Conservation (phyloP, 106 monocot genomes). For the Platanthera guangdongensis region DNA sequence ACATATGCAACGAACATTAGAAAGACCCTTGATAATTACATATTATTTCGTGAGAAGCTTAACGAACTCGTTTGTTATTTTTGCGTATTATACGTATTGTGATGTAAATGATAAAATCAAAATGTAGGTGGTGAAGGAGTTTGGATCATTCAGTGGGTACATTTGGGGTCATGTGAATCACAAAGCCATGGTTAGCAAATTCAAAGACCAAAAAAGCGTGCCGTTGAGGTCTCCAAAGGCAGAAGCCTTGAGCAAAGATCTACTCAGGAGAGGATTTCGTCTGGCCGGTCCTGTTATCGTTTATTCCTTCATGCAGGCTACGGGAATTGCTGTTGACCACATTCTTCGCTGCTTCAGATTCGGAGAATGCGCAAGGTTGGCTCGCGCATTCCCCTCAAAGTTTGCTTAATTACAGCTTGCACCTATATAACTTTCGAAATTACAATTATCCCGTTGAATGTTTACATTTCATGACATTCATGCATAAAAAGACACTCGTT, state of each 20-base stretch:
- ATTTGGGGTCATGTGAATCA: slow-evolving; percentile 83
- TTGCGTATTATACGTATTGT: too few relatives aligned
- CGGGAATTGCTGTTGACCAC: slow-evolving; percentile 79
- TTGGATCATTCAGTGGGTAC: slow-evolving; percentile 82
- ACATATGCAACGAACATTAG: too few relatives aligned
- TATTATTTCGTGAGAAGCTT: too few relatives aligned
- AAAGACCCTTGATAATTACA: too few relatives aligned
- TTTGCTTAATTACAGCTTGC: too few relatives aligned
- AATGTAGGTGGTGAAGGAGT: slow-evolving; percentile 58
- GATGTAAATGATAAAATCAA: not conserved
- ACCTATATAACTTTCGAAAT: too few relatives aligned
- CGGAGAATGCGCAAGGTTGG: slow-evolving; percentile 42
- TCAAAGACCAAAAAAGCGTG: slow-evolving; percentile 40
- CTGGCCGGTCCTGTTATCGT: slow-evolving; percentile 72
- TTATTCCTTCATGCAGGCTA: slow-evolving; percentile 89
- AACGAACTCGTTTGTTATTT: too few relatives aligned
- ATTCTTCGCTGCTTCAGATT: slow-evolving; percentile 63
- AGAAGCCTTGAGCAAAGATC: slow-evolving; percentile 79
- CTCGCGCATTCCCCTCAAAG: slow-evolving; percentile 9
- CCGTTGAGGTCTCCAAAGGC: slow-evolving; percentile 70
- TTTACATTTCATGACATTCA: too few relatives aligned
- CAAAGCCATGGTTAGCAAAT: slow-evolving; percentile 43
- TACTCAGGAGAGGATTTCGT: slow-evolving; percentile 70
- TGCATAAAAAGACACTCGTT: too few relatives aligned
- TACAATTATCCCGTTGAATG: too few relatives aligned